Evolutionary conservation across 2,329 filamentous ascomycete species (phyloP), one percentile per base, ranked within the genome.

Genomic region (Nothopassalora personata): DNA sequence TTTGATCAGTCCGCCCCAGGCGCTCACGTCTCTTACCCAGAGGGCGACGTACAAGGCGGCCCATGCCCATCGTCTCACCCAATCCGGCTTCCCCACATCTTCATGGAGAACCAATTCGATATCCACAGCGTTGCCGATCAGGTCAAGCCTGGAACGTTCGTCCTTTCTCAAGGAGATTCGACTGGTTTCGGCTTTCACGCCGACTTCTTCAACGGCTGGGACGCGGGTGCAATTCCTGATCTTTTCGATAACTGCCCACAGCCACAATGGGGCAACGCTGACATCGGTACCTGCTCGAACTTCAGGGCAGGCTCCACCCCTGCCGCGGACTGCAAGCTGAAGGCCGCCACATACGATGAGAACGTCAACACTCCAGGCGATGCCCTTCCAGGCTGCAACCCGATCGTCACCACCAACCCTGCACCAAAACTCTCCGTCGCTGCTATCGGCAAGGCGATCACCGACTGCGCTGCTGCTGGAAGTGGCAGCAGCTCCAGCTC

Each of bases 181-280:
- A 80, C 77, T 33, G 80, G 81, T 5, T 81, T 77, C 60, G 79
- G 79, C 1, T 78, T 79, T 64, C 81, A 83, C 63, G 80, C 77
- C 28, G 81, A 82, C 57, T 82, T 82, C 63, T 71, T 80, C 65
- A 80, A 80, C 56, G 79, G 79, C 28, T 80, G 77, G 75, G 71
- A 80, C 56, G 78, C 82, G 61, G 74, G 77, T 45, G 80, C 82
- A 46, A 84, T 90, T 54, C 84, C 87, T 73, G 77, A 81, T 62
- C 86, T 89, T 63, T 84, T 90, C 64, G 79, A 87, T 69, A 83
- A 77, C 54, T 90, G 89, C 77, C 77, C 86, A 65, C 81, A 81
- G 34, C 81, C 83, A 46, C 80, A 80, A 56, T 64, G 69, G 7
- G 84, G 84, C 54, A 86, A 89, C 77, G 83, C 88, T 65, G 77